Evolutionary conservation across 2,329 filamentous ascomycete species (phyloP).

Genomic region (Cladosporium phlei): DNA sequence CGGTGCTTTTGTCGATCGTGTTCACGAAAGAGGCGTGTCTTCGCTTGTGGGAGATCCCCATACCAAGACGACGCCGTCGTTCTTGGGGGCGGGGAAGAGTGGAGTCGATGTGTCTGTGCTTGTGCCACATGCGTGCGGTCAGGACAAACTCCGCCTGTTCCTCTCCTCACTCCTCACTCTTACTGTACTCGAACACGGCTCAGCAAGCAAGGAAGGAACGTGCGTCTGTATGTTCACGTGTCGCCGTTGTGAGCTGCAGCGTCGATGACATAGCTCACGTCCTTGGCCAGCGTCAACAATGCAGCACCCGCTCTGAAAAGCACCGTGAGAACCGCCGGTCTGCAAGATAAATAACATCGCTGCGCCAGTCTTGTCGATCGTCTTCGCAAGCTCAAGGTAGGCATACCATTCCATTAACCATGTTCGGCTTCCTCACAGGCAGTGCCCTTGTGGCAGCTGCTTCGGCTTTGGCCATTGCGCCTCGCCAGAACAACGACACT

Average conservation of each 20-base stretch:
- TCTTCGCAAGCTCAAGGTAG: constrained; percentile 1
- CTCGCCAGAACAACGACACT: constrained; percentile 8
- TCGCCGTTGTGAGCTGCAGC: background rate
- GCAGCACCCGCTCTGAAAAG: constrained; percentile 3
- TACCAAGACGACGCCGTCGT: constrained; percentile 1
- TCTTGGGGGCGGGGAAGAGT: constrained; percentile 3
- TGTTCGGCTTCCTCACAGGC: constrained; percentile 7
- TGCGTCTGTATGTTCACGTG: constrained; percentile 1
- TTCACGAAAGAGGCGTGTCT: background rate
- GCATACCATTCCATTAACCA: background rate
- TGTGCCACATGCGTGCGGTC: background rate
- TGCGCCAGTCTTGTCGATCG: background rate
- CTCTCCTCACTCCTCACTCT: background rate
- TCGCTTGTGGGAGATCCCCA: constrained; percentile 6
- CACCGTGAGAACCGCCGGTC: constrained; percentile 8
- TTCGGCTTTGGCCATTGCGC: constrained; percentile 11
- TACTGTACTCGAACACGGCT: too few species aligned
- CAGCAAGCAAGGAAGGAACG: too few species aligned
- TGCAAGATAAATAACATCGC: background rate
- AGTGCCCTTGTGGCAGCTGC: constrained; percentile 13
- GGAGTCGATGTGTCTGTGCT: background rate
- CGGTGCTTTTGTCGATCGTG: constrained; percentile 7
- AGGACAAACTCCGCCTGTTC: background rate
- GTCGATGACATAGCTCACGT: constrained; percentile 6
- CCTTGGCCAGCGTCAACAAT: constrained; percentile 13